Base-by-base conservation (phyloP, 164 flowering plant genomes). In the Tetracentron sinense region DNA sequence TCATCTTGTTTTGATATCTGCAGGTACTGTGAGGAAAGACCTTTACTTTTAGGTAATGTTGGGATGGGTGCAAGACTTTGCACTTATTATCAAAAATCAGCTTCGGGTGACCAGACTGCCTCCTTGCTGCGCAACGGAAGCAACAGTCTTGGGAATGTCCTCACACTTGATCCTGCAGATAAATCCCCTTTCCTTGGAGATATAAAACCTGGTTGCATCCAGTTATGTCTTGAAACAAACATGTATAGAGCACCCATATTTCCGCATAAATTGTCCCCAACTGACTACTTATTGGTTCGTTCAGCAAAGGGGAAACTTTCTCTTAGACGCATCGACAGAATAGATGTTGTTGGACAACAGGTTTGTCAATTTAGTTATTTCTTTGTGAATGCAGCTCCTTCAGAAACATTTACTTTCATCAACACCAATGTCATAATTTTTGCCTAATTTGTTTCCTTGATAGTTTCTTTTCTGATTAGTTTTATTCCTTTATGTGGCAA, bases 11-110 rank as follows among this genome's bases (percentile, higher is more conserved):
- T 16, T 47, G 42, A 44, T 47, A 17, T 62, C 46, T 69, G 62
- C 75, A 94, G 99, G 84, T 94, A 94, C 59, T 94, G 95, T 62
- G 99, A 91, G 77, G 99, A 91, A 74, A 86, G 99, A 56, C 99
- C 99, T 61, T 78, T 94, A 66, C 75, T 94, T 31, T 64, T 94
- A 64, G 88, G 97, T 65, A 94, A 94, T 82, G 77, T 67, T 64
- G 99, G 99, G 53, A 94, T 94, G 99, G 99, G 99, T 70, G 97
- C 99, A 54, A 82, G 92, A 54, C 64, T 94, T 7, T 89, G 97
- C 72, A 89, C 96, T 58, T 91, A 94, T 65, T 89, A 91, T 79
- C 97, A 89, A 66, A 94, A 94, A 76, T 75, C 81, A 44, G 64
- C 79, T 11, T 74, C 95, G 35, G 78, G 77, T 66, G 97, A 87